Base-by-base conservation (phyloP, 108 stramenopile species). In the Skeletonema menzelii region DNA sequence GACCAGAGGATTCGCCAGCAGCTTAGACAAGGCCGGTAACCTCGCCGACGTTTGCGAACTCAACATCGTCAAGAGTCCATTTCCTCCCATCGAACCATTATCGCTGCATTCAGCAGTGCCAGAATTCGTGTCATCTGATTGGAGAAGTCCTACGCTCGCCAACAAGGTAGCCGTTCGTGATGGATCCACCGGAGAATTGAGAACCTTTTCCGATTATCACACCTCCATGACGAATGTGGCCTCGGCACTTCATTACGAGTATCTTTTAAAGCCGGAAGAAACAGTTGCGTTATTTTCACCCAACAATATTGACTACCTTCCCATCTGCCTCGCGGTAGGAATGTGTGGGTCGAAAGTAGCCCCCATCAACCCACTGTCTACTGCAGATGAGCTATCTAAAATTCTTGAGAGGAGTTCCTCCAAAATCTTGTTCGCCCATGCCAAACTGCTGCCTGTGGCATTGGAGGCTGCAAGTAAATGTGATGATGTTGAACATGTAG, bases 281-380 rank as follows among this genome's bases (percentile, higher is more conserved):
- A 85, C 81, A 14, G 87, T 92, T 8, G 91, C 91, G 17, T 62
- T 94, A n/a, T 87, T 89, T 70, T 85, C 89, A 35, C 96, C 94
- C 14, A 97, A 97, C 63, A 94, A 94, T 61, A 87, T 94, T 1
- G 92, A 95, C 73, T 97, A 93, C 74, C 61, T 90, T 19, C 88
- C 96, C 24, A 75, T 88, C 3, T 76, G 84, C 30, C 76, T 94
- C 8, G 91, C 90, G 26, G 88, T 91, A 15, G 86, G 87, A 8
- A 70, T 88, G 49, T 82, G 82, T 26, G 94, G 94, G 10, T 88
- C 90, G 32, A 91, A 90, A 70, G 42, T 94, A 3, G 88, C 88
- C 24, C 90, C 93, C n/a, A 81, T 93, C 70, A 97, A 97, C 76
- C 96, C 96, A 37, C 65, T 94, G 26, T 95, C 88, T 62, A 87